These are phyloP conservation scores for Nemophila menziesii DNA, from an alignment of 257 asterid species.

Conservation along the genomic window DNA sequence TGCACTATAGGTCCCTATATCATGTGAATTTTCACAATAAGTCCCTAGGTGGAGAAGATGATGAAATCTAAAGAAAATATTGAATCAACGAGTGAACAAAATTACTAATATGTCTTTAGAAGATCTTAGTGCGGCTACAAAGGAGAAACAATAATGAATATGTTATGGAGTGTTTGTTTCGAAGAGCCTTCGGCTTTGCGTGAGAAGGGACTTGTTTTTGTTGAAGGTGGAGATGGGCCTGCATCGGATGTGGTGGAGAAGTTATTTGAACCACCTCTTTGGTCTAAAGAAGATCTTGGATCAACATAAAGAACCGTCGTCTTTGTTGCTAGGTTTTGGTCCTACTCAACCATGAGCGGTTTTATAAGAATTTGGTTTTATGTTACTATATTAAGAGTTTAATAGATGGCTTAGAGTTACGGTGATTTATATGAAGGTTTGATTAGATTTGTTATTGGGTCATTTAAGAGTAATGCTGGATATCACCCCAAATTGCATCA, in stretches of 20 bases:
- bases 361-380: too few species aligned
- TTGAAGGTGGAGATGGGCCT: conserved; percentile 71
- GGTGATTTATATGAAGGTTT: too few species aligned
- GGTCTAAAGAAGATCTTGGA: conserved; percentile 53
- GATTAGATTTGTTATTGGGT: too few species aligned
- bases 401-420: too few species aligned
- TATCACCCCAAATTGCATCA: too few species aligned
- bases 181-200: conserved; percentile 69
- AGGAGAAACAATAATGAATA: conserved; percentile 67
- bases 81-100: conserved; percentile 46
- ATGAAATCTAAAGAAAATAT: conserved; percentile 53
- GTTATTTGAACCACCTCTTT: conserved; percentile 65
- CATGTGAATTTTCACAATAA: too few species aligned
- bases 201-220: conserved; percentile 55
- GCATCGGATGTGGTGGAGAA: conserved; percentile 81
- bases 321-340: conserved; percentile 46
- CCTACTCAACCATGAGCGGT: conserved; percentile 13
- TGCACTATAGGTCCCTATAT: too few species aligned
- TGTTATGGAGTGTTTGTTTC: conserved; percentile 57
- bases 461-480: too few species aligned
- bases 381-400: too few species aligned
- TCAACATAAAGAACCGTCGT: too few species aligned
- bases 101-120: conserved; percentile 55
- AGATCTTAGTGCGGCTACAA: conserved; percentile 67
- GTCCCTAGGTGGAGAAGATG: too few species aligned